Evolutionary conservation across 2,329 filamentous ascomycete genomes (phyloP).

Genomic region (Arachnomyces sp.): DNA sequence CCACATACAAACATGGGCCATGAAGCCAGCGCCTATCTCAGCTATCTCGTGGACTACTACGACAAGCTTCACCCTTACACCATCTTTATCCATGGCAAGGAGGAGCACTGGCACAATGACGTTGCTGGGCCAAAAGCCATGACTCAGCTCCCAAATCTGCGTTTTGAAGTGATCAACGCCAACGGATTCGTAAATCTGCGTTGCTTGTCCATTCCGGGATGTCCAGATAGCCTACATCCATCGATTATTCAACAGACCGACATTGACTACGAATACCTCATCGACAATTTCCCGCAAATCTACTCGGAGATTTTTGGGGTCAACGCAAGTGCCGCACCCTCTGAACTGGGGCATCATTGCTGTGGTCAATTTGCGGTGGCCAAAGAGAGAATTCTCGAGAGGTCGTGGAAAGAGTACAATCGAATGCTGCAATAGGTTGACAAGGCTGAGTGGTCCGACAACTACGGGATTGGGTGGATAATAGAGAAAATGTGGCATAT

Average conservation of each 20-base stretch:
- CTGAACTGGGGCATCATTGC: conserved; percentile 24
- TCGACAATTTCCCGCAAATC: conserved; percentile 20
- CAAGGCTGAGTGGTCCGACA: no score
- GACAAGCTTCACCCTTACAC: conserved; percentile 50
- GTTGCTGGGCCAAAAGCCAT: conserved; percentile 28
- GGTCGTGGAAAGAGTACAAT: conserved; percentile 21
- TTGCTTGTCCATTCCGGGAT: conserved; percentile 30
- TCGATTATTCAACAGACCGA: conserved; percentile 17
- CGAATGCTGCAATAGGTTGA: no score
- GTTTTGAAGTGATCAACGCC: conserved; percentile 28
- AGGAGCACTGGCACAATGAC: conserved; percentile 52
- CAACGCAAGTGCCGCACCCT: conserved; percentile 16
- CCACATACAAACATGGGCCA: conserved; percentile 42
- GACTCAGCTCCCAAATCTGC: conserved; percentile 23
- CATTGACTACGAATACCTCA: conserved; percentile 18
- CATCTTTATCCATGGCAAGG: conserved; percentile 56
- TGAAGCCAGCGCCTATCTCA: conserved; percentile 56
- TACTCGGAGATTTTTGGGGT: conserved; percentile 21
- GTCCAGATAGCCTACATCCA: conserved; percentile 32
- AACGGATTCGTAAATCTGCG: conserved; percentile 35
- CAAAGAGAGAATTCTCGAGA: conserved; percentile 21
- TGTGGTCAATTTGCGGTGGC: conserved; percentile 30
- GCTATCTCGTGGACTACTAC: conserved; percentile 57
- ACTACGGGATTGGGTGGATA: no score
- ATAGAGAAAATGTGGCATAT: no score